Evolutionary conservation across 345 rosid species (phyloP).

Genomic region (Pelargonium nanum): DNA sequence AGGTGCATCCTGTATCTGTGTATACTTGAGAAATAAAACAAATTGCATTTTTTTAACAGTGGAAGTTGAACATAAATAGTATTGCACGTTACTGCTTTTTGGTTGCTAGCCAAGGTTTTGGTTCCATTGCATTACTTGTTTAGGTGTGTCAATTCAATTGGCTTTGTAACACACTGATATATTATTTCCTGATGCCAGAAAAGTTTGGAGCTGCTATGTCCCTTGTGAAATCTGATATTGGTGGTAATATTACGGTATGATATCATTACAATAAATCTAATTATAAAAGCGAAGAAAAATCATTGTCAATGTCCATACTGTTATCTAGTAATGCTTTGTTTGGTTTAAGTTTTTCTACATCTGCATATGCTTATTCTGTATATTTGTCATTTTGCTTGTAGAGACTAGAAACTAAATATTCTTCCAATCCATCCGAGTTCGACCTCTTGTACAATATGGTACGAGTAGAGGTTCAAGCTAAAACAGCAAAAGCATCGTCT

Average conservation of each 20-base stretch:
- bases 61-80: too few relatives aligned
- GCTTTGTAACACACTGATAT: neutral
- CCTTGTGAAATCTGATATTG: constrained; percentile 69
- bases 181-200: constrained; percentile 26
- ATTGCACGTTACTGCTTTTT: too few relatives aligned
- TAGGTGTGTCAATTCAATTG: neutral
- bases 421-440: constrained; percentile 51
- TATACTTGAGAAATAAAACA: neutral
- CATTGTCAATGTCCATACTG: too few relatives aligned
- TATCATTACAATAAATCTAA: neutral
- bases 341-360: too few relatives aligned
- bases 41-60: too few relatives aligned
- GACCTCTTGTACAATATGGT: constrained; percentile 55
- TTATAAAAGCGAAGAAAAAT: neutral
- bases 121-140: neutral
- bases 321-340: too few relatives aligned
- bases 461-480: constrained; percentile 56
- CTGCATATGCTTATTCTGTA: too few relatives aligned
- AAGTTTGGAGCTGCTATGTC: constrained; percentile 78
- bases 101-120: too few relatives aligned
- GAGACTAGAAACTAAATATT: constrained; percentile 78
- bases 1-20: neutral
- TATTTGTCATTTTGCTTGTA: too few relatives aligned
- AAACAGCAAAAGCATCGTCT: constrained; percentile 65
- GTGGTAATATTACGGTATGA: constrained; percentile 67